Base-by-base conservation (phyloP, 2,329 filamentous ascomycete species). In the Macroventuria anomochaeta region DNA sequence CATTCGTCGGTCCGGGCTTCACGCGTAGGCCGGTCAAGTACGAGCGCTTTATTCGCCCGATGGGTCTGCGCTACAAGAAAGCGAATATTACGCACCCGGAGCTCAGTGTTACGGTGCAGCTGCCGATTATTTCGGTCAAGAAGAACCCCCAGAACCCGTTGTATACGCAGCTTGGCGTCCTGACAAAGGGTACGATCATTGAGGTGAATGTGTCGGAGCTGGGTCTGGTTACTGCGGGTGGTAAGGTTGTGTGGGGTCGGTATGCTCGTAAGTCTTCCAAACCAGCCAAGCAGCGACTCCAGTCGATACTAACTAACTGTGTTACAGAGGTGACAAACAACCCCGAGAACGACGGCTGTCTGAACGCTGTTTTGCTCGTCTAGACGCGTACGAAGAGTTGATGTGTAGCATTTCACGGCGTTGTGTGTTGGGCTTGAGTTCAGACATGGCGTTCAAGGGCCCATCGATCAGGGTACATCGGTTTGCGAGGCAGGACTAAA, bases 181-280 rank as follows among this genome's bases (percentile, higher is more conserved):
- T 97, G 69, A 71, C 69, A 11, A 70, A 70, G 62, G 60, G 68
- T 25, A 72, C 70, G 3, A 85, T 88, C 57, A 86, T 93, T 69
- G 93, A 97, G 77, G 92, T 97, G 68, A 96, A 99, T 72, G 92
- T 97, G 25, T 89, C 85, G 51, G 95, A 99, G 74, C 77, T 97
- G 59, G 95, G 95, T 59, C 80, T 97, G 57, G 91, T 96, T 13
- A 97, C 95, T 2, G 88, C 93, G 1, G 88, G 87, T 58, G 95
- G 95, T 59, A 97, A 97, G 79, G 91, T 74, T 2, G 70, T 72
- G 0, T 74, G 71, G 71, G 70, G 71, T 39, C 59, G 68, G 6
- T 73, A 72, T 64, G 71, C 71, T 33, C 71, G 63, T 59, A 55
- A 37, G 62, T 63, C 11, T 17, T 5, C 25, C n/a, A n/a, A n/a